A percentile compares a stretch with the other conserved stretches of the same genome.
These are phyloP conservation scores for Sarcomyxa edulis DNA, from an alignment of 768 basidiomycete genomes.

Conservation along the genomic window DNA sequence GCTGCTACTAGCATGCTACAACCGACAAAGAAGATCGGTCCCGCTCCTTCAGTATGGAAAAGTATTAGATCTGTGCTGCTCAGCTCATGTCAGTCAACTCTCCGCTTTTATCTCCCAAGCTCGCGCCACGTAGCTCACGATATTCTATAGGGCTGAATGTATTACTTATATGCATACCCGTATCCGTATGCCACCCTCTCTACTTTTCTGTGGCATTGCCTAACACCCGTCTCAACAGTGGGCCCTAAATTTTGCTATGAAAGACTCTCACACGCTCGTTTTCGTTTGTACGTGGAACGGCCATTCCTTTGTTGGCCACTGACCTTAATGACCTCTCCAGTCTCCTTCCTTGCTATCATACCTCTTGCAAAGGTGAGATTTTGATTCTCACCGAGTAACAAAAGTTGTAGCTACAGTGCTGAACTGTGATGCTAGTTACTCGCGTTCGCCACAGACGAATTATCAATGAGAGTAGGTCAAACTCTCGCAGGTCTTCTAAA, in stretches of 20 bases:
- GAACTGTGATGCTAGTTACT: constrained; percentile 42
- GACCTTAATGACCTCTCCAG: constrained; percentile 25
- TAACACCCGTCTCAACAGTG: constrained; percentile 39
- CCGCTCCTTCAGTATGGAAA: constrained; percentile 36
- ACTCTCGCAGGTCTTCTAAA: constrained; percentile 82
- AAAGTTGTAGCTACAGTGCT: too few relatives aligned
- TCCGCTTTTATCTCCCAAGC: neutral
- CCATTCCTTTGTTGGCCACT: constrained; percentile 2
- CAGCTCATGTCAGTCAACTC: constrained; percentile 46
- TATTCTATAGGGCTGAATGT: constrained; percentile 55
- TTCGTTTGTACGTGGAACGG: constrained; percentile 58
- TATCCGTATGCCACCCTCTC: constrained; percentile 42
- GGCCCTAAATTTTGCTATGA: constrained; percentile 60
- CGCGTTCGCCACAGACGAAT: constrained; percentile 81
- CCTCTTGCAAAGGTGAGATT: constrained; percentile 69
- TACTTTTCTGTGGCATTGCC: constrained; percentile 1
- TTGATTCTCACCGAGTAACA: too few relatives aligned
- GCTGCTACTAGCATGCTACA: constrained; percentile 26
- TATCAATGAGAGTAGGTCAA: constrained; percentile 78
- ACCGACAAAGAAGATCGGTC: constrained; percentile 34
- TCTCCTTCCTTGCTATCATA: constrained; percentile 77
- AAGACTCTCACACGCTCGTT: constrained; percentile 50
- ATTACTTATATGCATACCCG: constrained; percentile 65
- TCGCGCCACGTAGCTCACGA: neutral
- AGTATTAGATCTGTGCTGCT: constrained; percentile 50